Base-by-base conservation (phyloP, 345 rosid genomes). In the Eucalyptus brandiana region DNA sequence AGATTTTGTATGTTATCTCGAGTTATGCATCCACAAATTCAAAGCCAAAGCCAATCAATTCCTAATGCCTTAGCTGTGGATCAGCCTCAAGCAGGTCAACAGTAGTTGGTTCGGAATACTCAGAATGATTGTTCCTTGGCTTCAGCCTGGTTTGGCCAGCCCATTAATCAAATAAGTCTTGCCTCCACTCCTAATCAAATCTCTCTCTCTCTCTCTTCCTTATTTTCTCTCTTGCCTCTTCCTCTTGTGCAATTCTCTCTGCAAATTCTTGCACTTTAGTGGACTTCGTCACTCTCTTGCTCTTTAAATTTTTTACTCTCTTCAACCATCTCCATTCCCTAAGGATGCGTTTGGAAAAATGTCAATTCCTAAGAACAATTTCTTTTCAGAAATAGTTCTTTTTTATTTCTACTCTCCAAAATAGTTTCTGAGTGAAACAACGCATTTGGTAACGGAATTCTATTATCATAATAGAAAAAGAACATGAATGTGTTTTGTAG, bases 71-170 rank as follows among this genome's bases (percentile, higher is more conserved):
- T 95, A 88, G 90, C 94, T 80, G 90, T 90, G 90, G 95, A 94
- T 92, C 99, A 94, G 90, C 56, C 98, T 89, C 99, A 94, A 94
- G 88, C 91, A 85, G 93, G 93, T 37, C 98, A 93, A 91, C 96
- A 93, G 87, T 85, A 95, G 89, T 62, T 95, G 86, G 48, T 96
- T 40, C 95, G 95, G 92, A 94, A 93, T 88, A 92, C 96, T 88
- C 96, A 93, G 93, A 95, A 89, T 92, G 94, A 90, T 92, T 92
- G 86, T 95, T 65, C 86, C 93, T 44, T 87, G 67, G 93, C 93
- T 90, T 95, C 98, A 87, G 89, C 94, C 89, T 34, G 44, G 80
- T 69, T 18, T 2, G 80, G 80, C 80, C 44, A 18, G 24, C 80
- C 13, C 44, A 34, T 72, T 72, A 18, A 72, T 72, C 42, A 69